phyloP scores from a whole-genome alignment of 768 basidiomycete genomes.

The Tulasnella calospora region DNA sequence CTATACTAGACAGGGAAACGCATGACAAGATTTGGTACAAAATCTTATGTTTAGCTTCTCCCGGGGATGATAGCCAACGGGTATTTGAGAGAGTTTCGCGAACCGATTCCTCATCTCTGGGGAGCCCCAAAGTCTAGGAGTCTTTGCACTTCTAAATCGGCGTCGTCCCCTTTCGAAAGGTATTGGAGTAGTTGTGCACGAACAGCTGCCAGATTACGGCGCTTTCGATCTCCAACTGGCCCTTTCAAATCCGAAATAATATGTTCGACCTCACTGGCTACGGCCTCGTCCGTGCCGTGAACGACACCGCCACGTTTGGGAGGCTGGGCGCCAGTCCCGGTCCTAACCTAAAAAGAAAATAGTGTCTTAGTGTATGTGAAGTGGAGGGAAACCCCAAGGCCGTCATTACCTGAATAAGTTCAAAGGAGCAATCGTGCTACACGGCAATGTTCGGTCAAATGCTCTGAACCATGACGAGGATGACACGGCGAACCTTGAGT shows the following conservation, averaged over 20 bases:
- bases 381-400: neutral
- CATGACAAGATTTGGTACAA: neutral
- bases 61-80: too few species aligned
- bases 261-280: neutral
- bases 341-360: neutral
- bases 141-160: neutral
- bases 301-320: neutral
- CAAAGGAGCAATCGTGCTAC: neutral
- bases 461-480: too few species aligned
- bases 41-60: neutral
- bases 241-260: constrained; percentile 9
- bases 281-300: neutral
- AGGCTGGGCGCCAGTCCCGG: neutral
- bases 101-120: too few species aligned
- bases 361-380: neutral
- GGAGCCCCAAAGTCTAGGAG: neutral
- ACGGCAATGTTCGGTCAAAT: too few species aligned
- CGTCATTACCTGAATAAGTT: neutral
- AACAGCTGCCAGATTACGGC: constrained; percentile 3
- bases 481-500: neutral
- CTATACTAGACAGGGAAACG: neutral
- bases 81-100: too few species aligned
- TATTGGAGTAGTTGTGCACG: neutral
- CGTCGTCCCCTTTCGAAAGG: neutral
- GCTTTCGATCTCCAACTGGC: neutral